These are phyloP conservation scores for Eucalyptus brandiana DNA, from an alignment of 345 rosid species.

Conservation along the genomic window DNA sequence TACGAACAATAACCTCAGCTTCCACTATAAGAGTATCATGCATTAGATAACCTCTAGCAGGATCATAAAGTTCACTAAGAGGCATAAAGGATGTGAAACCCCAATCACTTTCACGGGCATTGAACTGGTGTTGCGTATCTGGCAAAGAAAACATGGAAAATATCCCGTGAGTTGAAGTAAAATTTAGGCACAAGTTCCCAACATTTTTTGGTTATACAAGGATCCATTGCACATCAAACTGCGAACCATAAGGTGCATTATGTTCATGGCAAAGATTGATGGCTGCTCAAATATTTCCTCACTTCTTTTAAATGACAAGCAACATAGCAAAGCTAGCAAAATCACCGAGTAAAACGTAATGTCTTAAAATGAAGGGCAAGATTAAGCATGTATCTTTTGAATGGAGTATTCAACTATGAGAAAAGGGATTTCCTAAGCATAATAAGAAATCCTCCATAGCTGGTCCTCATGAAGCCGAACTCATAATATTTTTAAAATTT, in stretches of 20 bases:
- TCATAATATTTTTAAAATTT: background rate
- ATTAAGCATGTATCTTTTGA: background rate
- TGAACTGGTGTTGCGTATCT: constrained; percentile 95
- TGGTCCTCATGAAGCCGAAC: background rate
- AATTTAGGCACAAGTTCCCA: background rate
- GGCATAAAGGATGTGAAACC: constrained; percentile 95
- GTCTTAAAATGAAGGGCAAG: background rate
- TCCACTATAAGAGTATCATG: constrained; percentile 71
- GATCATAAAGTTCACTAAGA: constrained; percentile 86
- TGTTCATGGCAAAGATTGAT: background rate
- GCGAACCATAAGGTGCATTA: background rate
- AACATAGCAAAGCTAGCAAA: background rate
- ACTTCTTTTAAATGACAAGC: background rate
- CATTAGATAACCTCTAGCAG: constrained; percentile 67
- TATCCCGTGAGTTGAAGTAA: background rate
- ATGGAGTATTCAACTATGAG: background rate
- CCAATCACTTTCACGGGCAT: constrained; percentile 92
- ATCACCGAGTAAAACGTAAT: background rate
- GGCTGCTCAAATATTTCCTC: background rate
- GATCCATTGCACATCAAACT: background rate
- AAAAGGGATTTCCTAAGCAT: background rate
- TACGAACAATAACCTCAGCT: constrained; percentile 87
- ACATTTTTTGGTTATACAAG: background rate
- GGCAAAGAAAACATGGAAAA: background rate
- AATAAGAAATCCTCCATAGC: background rate